These are phyloP conservation scores for Strobilomyces dryophilus DNA, from an alignment of 768 basidiomycete species.

Conservation along the genomic window DNA sequence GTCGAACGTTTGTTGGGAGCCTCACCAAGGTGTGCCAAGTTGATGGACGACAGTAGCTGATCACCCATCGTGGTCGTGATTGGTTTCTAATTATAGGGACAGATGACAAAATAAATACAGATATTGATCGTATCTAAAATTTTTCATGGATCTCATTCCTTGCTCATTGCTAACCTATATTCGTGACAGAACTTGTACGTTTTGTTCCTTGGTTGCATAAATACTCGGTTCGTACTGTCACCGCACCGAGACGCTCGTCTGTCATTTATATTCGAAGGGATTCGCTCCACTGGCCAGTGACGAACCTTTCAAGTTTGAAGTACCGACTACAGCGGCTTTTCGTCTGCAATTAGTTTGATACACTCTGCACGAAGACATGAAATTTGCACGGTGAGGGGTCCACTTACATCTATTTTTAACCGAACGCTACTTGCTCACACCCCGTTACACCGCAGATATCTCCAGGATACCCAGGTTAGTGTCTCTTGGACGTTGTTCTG, in stretches of 20 bases:
- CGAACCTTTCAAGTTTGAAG: neutral
- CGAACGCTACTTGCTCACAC: neutral
- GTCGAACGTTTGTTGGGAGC: neutral
- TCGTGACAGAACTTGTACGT: neutral
- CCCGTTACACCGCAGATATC: slow-evolving; percentile 42
- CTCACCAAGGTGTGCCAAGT: neutral
- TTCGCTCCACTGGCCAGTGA: neutral
- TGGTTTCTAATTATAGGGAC: no score
- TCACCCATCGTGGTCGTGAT: no score
- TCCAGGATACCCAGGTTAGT: slow-evolving; percentile 62
- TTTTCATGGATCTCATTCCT: no score
- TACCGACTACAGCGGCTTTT: neutral
- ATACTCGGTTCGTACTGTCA: slow-evolving; percentile 5
- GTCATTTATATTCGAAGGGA: neutral
- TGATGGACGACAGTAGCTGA: no score
- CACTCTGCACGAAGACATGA: slow-evolving; percentile 37
- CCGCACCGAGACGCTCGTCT: neutral
- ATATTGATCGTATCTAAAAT: no score
- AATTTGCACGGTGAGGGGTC: slow-evolving; percentile 51
- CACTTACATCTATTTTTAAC: neutral
- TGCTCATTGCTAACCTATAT: neutral
- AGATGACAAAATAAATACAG: no score
- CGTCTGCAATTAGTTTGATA: neutral
- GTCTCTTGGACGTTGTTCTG: neutral
- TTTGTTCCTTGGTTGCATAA: neutral